Percentiles rank a stretch among this genome's conserved stretches.
phyloP scores from a whole-genome alignment of 306 rosid species.

The Fagus crenata region DNA sequence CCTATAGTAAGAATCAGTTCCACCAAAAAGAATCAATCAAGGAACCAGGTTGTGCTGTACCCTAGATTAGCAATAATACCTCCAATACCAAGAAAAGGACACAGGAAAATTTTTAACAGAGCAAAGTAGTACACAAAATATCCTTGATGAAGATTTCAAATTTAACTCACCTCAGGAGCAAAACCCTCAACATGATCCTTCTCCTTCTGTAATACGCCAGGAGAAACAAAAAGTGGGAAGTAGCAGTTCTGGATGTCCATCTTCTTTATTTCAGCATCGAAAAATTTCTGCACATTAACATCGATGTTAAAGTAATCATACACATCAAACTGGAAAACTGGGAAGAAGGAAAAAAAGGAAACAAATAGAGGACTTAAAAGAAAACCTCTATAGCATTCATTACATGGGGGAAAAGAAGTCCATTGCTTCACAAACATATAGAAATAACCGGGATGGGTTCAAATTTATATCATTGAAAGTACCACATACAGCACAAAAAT shows the following conservation, averaged over 20 bases:
- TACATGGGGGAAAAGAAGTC: background rate
- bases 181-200: constrained; percentile 96
- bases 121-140: background rate
- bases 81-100: background rate
- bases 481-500: background rate
- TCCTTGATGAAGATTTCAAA: constrained; percentile 1
- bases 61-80: background rate
- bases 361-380: background rate
- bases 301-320: background rate
- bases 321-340: background rate
- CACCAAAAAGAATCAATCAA: background rate
- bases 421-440: background rate
- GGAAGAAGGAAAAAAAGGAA: background rate
- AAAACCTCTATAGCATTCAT: background rate
- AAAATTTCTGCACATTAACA: constrained; percentile 60
- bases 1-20: background rate
- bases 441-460: background rate
- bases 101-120: background rate
- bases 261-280: constrained; percentile 89
- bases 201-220: constrained; percentile 76
- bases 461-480: background rate
- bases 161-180: constrained; percentile 86
- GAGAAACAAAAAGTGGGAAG: constrained; percentile 90
- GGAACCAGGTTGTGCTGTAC: background rate
- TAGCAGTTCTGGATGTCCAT: constrained; percentile 91